A percentile compares a stretch with the other conserved stretches of the same genome.
Conservation (phyloP, 1,284 basidiomycete species). For the Tylopilus sp. region DNA sequence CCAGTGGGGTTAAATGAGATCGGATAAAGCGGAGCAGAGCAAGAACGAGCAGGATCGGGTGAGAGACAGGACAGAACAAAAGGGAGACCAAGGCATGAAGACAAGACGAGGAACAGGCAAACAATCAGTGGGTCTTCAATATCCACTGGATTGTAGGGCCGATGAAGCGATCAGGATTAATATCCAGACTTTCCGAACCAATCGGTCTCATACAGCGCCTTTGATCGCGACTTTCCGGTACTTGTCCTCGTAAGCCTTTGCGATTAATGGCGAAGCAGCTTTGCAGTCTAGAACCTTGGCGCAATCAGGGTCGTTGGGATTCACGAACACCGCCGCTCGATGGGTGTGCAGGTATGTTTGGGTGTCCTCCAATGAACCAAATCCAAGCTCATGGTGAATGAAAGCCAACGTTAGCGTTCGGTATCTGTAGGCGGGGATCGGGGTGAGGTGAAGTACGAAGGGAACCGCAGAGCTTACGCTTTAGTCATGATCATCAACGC, state of each 20-base stretch:
- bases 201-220: constrained; percentile 52
- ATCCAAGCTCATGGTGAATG: constrained; percentile 80
- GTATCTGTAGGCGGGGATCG: constrained; percentile 55
- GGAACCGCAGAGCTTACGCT: constrained; percentile 57
- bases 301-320: constrained; percentile 54
- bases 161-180: constrained; percentile 1
- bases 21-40: constrained; percentile 11
- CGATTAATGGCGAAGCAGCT: constrained; percentile 48
- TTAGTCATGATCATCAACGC: constrained; percentile 89
- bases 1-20: constrained; percentile 13
- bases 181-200: constrained; percentile 7
- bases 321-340: constrained; percentile 66
- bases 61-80: constrained; percentile 15
- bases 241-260: constrained; percentile 65
- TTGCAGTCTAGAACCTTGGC: constrained; percentile 70
- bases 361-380: constrained; percentile 65
- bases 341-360: constrained; percentile 73
- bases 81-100: constrained; percentile 9
- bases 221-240: constrained; percentile 74
- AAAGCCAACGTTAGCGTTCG: constrained; percentile 73
- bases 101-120: constrained; percentile 14
- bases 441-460: constrained; percentile 6
- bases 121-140: constrained; percentile 14
- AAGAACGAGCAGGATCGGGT: constrained; percentile 5
- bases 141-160: too few relatives aligned